Percentiles rank a stretch among this genome's conserved stretches.
Evolutionary conservation across 2,329 filamentous ascomycete genomes (phyloP).

Genomic region (Orbilia oligospora): DNA sequence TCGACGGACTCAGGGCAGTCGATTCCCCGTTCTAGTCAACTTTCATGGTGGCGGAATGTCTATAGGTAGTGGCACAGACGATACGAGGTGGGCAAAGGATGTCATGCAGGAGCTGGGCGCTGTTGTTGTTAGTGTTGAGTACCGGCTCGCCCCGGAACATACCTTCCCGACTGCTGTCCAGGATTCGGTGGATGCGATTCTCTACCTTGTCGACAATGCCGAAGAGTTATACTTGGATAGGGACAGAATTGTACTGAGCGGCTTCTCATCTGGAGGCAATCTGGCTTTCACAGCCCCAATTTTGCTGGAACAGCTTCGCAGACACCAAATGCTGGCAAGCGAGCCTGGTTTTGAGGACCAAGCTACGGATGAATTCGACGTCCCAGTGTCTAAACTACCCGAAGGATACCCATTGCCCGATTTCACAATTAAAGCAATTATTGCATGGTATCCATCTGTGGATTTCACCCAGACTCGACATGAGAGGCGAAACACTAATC

Average conservation of each 20-base stretch:
- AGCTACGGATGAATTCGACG: slow-evolving; percentile 43
- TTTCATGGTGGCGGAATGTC: slow-evolving; percentile 79
- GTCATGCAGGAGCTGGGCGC: slow-evolving; percentile 72
- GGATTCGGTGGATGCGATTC: slow-evolving; percentile 75
- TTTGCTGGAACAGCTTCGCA: slow-evolving; percentile 61
- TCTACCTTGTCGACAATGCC: slow-evolving; percentile 74
- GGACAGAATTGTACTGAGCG: slow-evolving; percentile 73
- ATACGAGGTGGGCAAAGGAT: slow-evolving; percentile 74
- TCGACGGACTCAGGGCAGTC: slow-evolving; percentile 18
- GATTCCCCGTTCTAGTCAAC: slow-evolving; percentile 74
- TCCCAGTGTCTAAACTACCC: slow-evolving; percentile 49
- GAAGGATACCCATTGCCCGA: slow-evolving; percentile 31
- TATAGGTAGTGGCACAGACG: slow-evolving; percentile 75
- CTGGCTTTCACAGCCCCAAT: slow-evolving; percentile 67
- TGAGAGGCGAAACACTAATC: slow-evolving; percentile 72
- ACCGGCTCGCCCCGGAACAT: slow-evolving; percentile 76
- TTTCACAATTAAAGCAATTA: slow-evolving; percentile 70
- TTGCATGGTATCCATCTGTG: slow-evolving; percentile 75
- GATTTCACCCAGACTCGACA: slow-evolving; percentile 75
- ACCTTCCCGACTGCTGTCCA: slow-evolving; percentile 77
- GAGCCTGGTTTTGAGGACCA: background rate
- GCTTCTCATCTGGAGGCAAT: slow-evolving; percentile 76
- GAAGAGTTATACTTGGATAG: slow-evolving; percentile 74
- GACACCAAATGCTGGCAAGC: slow-evolving; percentile 30
- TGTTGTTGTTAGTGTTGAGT: slow-evolving; percentile 76